Conservation (phyloP, 2,329 filamentous ascomycete species). For the Trichoderma cornu-damae region DNA sequence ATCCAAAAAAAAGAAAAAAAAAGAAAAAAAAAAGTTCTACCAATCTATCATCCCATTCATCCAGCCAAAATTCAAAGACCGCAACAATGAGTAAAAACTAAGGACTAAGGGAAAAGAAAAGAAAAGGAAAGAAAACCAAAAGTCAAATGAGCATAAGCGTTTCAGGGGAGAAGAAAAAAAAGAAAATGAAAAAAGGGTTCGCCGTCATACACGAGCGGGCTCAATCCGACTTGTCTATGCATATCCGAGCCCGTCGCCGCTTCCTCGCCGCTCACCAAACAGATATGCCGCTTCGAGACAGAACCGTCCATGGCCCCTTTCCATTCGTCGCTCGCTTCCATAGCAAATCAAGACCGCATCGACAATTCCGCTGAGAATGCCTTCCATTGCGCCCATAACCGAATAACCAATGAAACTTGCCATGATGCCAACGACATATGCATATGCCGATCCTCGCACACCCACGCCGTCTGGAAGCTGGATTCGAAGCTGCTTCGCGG, state of each 20-base stretch:
- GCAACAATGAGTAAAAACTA: not conserved
- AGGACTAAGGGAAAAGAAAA: not conserved
- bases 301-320: conserved; percentile 65
- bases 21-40: conserved; percentile 12
- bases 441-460: conserved; percentile 78
- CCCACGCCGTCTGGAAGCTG: conserved; percentile 49
- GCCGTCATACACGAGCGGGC: not conserved
- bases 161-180: not conserved
- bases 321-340: conserved; percentile 75
- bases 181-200: not conserved
- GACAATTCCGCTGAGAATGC: conserved; percentile 78
- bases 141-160: not conserved
- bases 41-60: conserved; percentile 16
- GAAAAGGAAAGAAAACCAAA: not conserved
- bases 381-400: conserved; percentile 84
- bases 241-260: conserved; percentile 27
- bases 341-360: conserved; percentile 91
- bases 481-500: conserved; percentile 70
- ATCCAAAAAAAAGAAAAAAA: not conserved
- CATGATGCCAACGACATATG: conserved; percentile 87
- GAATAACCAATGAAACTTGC: conserved; percentile 95
- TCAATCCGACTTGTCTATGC: conserved; percentile 14
- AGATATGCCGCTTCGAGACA: conserved; percentile 87
- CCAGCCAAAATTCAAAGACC: conserved; percentile 1
- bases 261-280: conserved; percentile 61